Conservation (phyloP, 192 early-diverging fungal species). For the Coemansia sp. region DNA sequence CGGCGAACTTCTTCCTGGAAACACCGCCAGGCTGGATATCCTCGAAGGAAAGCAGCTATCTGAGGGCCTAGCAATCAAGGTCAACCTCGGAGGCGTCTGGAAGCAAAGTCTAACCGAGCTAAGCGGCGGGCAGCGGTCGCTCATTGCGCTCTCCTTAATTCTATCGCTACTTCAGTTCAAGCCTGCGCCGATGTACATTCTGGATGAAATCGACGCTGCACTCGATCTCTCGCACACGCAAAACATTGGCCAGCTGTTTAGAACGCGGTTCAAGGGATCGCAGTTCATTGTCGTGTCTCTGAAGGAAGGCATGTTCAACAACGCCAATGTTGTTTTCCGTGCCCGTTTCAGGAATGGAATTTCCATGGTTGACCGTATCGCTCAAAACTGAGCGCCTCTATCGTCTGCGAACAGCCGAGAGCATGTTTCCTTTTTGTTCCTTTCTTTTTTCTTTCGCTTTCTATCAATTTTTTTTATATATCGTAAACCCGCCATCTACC, state of each 20-base stretch:
- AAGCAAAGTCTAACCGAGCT: slow-evolving; percentile 95
- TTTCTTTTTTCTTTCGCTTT: neutral
- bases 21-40: slow-evolving; percentile 82
- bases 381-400: slow-evolving; percentile 20
- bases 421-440: neutral
- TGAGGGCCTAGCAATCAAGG: slow-evolving; percentile 90
- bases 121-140: slow-evolving; percentile 95
- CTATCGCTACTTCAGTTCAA: slow-evolving; percentile 96
- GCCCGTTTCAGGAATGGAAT: slow-evolving; percentile 94
- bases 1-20: slow-evolving; percentile 89
- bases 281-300: slow-evolving; percentile 99
- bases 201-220: slow-evolving; percentile 99
- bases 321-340: slow-evolving; percentile 94
- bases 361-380: slow-evolving; percentile 78
- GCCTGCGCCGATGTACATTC: slow-evolving; percentile 99
- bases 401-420: too few relatives aligned
- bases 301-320: slow-evolving; percentile 99
- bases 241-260: slow-evolving; percentile 93
- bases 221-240: slow-evolving; percentile 98
- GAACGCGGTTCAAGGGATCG: slow-evolving; percentile 89
- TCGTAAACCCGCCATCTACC: neutral
- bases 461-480: neutral
- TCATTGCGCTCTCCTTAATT: slow-evolving; percentile 95
- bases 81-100: slow-evolving; percentile 95
- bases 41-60: slow-evolving; percentile 78